Evolutionary conservation across 2,329 filamentous ascomycete genomes (phyloP).

Genomic region (Trichophyton benhamiae): DNA sequence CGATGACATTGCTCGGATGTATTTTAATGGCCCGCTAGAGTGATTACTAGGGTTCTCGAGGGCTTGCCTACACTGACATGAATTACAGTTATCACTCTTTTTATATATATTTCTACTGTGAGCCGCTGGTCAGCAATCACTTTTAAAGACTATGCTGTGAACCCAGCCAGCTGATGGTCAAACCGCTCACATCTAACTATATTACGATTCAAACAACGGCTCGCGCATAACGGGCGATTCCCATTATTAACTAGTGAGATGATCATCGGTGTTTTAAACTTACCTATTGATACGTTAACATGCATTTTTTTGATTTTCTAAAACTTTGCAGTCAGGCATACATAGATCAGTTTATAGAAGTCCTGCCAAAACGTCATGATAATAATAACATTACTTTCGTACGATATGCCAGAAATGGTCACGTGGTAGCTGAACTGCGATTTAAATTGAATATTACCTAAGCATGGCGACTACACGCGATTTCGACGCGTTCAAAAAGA

Average conservation of each 20-base stretch:
- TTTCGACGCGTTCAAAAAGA: background rate
- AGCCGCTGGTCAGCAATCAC: background rate
- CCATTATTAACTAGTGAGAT: background rate
- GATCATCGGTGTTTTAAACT: background rate
- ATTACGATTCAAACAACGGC: background rate
- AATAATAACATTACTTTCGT: background rate
- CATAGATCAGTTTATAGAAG: background rate
- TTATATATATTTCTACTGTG: background rate
- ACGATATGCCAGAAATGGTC: background rate
- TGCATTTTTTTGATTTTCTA: background rate
- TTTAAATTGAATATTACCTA: background rate
- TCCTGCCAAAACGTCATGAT: background rate
- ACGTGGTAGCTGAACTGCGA: background rate
- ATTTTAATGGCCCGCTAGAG: conserved; percentile 18
- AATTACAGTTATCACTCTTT: background rate
- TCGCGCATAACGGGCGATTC: background rate
- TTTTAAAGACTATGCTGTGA: background rate
- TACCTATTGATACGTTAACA: background rate
- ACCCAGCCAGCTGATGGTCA: background rate
- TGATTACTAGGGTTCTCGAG: background rate
- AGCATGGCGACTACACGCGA: background rate
- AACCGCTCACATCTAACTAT: background rate
- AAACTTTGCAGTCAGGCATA: background rate
- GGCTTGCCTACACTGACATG: background rate
- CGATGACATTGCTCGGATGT: conserved; percentile 24